These are phyloP conservation scores for Symbiodinium pilosum DNA, from an alignment of 73 alveolate species.

Conservation along the genomic window DNA sequence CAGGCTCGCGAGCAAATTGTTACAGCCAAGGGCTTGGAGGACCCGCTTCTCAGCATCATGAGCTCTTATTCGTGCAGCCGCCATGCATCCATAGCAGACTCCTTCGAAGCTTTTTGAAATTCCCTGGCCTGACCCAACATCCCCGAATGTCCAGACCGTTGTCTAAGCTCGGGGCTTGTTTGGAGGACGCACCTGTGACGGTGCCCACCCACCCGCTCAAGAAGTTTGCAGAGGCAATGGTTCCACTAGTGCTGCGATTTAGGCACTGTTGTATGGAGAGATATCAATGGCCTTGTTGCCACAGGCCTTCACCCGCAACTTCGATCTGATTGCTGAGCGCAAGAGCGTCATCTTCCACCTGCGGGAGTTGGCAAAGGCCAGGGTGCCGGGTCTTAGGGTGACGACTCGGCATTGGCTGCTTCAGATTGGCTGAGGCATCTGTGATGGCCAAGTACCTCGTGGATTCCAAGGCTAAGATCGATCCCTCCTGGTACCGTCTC, in stretches of 20 bases:
- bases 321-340: conserved; percentile 92
- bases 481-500: conserved; percentile 35
- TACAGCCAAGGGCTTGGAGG: conserved; percentile 73
- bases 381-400: no score
- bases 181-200: conserved; percentile 70
- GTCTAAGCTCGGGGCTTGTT: no score
- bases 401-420: no score
- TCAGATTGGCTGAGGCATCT: conserved; percentile 35
- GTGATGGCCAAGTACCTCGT: conserved; percentile 91
- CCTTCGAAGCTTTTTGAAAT: no score
- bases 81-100: no score
- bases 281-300: not conserved
- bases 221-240: conserved; percentile 80
- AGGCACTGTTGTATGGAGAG: no score
- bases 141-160: no score
- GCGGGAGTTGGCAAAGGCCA: conserved; percentile 80
- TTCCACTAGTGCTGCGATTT: no score
- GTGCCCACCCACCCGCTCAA: conserved; percentile 79
- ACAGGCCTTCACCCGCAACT: conserved; percentile 89
- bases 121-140: no score
- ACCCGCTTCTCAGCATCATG: no score
- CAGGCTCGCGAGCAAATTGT: conserved; percentile 83
- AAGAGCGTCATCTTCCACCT: conserved; percentile 86
- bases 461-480: conserved; percentile 83
- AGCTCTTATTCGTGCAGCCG: no score